These are phyloP conservation scores for Talaromyces trachyspermus DNA, from an alignment of 495 filamentous ascomycete species.

Conservation along the genomic window DNA sequence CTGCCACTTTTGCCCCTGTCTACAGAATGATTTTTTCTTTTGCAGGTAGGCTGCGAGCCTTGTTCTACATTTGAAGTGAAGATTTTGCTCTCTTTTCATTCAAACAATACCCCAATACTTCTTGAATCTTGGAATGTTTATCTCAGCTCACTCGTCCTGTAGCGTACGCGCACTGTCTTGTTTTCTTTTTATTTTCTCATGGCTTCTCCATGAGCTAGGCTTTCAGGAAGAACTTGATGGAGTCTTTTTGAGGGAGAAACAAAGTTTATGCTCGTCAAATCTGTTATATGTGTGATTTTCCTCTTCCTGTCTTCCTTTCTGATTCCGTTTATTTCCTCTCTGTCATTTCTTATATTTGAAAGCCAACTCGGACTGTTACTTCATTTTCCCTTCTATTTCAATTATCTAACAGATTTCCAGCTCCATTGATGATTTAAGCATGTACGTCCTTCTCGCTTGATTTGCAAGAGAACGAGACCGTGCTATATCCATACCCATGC, in stretches of 20 bases:
- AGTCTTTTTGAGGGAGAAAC: constrained; percentile 2
- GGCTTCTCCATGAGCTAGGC: background rate
- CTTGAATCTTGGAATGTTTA: constrained; percentile 8
- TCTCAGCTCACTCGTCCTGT: constrained; percentile 8
- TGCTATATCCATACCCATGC: too few species aligned
- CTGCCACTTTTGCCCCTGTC: background rate
- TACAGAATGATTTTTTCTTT: constrained; percentile 2
- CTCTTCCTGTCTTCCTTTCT: too few species aligned
- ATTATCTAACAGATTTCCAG: too few species aligned
- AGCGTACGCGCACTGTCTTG: constrained; percentile 9
- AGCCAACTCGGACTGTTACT: too few species aligned
- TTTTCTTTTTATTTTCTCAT: background rate
- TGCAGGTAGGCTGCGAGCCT: constrained; percentile 7
- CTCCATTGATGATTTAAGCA: background rate
- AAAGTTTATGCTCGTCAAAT: constrained; percentile 4
- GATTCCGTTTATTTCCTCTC: too few species aligned
- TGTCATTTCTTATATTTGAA: too few species aligned
- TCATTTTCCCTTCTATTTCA: too few species aligned
- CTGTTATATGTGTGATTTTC: too few species aligned
- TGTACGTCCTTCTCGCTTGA: background rate
- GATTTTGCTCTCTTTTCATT: constrained; percentile 9
- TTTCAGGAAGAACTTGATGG: constrained; percentile 1
- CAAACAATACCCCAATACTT: constrained; percentile 8
- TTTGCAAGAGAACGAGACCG: background rate
- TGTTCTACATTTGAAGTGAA: constrained; percentile 4